Conservation (phyloP, 2,329 filamentous ascomycete genomes). For the Thielaviopsis ethacetica region DNA sequence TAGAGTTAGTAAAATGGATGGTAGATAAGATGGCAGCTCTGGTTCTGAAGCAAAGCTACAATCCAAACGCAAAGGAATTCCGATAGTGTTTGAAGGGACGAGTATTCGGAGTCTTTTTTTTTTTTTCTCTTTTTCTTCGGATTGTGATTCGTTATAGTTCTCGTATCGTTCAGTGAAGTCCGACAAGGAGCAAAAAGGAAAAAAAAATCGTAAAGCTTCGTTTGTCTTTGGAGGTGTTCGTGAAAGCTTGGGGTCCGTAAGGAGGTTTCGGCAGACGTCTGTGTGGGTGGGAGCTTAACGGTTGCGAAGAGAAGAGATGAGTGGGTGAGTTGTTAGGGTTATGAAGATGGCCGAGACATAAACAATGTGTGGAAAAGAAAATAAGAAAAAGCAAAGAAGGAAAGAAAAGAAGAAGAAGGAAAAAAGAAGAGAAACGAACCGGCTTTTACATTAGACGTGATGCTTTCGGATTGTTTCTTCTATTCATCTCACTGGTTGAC, state of each 20-base stretch:
- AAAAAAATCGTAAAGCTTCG: not conserved
- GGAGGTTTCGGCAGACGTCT: not conserved
- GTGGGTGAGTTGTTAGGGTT: no score
- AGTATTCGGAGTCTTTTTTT: not conserved
- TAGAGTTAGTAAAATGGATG: not conserved
- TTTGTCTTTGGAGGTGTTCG: not conserved
- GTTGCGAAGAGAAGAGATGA: no score
- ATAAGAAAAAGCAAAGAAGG: not conserved
- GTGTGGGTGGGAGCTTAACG: no score
- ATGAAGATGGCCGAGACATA: no score
- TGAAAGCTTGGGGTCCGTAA: not conserved
- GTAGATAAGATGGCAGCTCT: not conserved
- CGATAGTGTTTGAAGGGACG: not conserved
- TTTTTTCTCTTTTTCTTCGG: not conserved
- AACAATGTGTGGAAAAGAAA: not conserved
- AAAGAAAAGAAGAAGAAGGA: not conserved
- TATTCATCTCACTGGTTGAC: no score
- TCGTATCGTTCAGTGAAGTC: not conserved
- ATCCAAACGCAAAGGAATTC: not conserved
- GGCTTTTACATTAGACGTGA: no score
- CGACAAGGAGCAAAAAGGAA: no score
- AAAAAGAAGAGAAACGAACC: not conserved
- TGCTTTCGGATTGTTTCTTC: no score
- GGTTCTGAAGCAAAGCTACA: not conserved
- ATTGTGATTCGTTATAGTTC: not conserved